Evolutionary conservation across 148 eudicot genomes (phyloP), one percentile per base, ranked within the genome.

Genomic region (Agrostemma githago): DNA sequence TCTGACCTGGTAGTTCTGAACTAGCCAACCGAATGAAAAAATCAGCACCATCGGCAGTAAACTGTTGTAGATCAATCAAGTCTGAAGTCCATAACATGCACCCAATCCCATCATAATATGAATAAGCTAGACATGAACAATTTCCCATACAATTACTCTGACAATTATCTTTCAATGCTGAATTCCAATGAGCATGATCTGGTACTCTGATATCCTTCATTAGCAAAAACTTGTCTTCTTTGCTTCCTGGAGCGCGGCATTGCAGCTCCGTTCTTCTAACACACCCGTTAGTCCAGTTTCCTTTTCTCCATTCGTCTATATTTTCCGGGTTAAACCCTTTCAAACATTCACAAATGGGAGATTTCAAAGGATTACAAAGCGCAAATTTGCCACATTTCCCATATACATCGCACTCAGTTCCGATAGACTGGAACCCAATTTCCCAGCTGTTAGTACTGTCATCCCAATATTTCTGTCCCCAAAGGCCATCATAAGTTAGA

Each of bases 231-330:
- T 78, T 71, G 15, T 90, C 95, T 60, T 43, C 26, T 74, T 78
- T 76, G 20, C 64, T 72, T 51, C 66, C 77, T 19, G 40, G 9
- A 5, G 4, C 57, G 0, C 42, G 71, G 60, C 91, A 90, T 48
- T 77, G 79, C 74, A 86, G 72, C 3, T n/a, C 43, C 2, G 60
- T 74, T 64, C 40, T 83, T 38, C 90, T 82, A 11, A 44, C 73
- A 76, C 92, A 90, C 57, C 95, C 95, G 65, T 78, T 62, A 19
- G 82, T 80, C 81, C 84, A 88, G 76, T 84, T 84, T 2, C 82
- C 83, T 14, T 62, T 62, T 3, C 51, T 73, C 92, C 92, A 90
- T 67, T 87, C 85, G 10, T 68, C 70, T 0, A 0, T 8, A 17
- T 70, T 41, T 51, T 63, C 79, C 42, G 92, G 96, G 70, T 40